These are phyloP conservation scores for Cicer cuneatum DNA, from an alignment of 306 rosid species.

Conservation along the genomic window DNA sequence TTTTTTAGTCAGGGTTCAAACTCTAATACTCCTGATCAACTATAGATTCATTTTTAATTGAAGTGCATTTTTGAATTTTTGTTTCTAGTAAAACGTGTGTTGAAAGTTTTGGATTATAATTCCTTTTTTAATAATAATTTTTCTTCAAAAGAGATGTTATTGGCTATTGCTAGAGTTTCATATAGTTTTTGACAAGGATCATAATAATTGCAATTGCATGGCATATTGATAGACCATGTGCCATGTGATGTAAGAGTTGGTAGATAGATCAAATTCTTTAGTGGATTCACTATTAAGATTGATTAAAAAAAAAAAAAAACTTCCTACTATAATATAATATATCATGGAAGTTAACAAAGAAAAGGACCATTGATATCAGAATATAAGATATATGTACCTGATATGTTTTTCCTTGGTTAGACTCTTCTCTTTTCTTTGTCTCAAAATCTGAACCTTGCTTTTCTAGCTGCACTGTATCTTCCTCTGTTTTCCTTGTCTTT, in stretches of 20 bases:
- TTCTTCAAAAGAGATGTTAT: neutral
- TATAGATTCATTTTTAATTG: too few species aligned
- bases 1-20: too few species aligned
- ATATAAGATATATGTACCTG: constrained; percentile 55
- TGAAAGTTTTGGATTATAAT: neutral
- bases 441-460: constrained; percentile 49
- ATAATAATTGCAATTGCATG: constrained; percentile 15
- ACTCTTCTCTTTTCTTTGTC: constrained; percentile 46
- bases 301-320: neutral
- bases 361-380: constrained; percentile 33
- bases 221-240: constrained; percentile 23
- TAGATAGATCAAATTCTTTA: constrained; percentile 36
- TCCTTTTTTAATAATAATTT: too few species aligned
- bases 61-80: neutral
- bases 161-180: neutral
- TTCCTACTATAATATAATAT: constrained; percentile 1
- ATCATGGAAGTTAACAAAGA: constrained; percentile 26
- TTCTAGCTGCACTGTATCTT: constrained; percentile 43
- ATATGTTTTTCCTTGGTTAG: constrained; percentile 45
- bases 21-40: too few species aligned
- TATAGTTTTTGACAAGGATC: constrained; percentile 1
- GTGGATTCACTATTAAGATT: constrained; percentile 28
- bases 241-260: constrained; percentile 37
- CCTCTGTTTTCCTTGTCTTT: constrained; percentile 68
- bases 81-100: neutral